Percentiles rank a stretch among this genome's conserved stretches.
phyloP scores from a whole-genome alignment of 2,329 filamentous ascomycete species.

The Fusarium longipes region DNA sequence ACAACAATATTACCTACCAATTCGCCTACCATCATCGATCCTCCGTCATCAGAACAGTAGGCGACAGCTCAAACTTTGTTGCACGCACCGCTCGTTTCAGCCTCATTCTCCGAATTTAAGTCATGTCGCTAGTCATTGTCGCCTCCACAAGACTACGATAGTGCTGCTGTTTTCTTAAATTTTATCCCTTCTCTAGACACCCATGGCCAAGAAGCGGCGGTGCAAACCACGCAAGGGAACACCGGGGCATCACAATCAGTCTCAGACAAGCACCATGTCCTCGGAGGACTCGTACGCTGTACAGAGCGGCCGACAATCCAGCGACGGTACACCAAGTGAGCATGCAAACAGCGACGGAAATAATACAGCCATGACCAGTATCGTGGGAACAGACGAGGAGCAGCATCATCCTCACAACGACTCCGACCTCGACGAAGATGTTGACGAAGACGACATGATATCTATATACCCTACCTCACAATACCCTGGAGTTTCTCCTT shows the following conservation, averaged over 20 bases:
- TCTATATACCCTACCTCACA: constrained; percentile 58
- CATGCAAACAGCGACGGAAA: constrained; percentile 49
- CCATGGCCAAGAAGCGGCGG: constrained; percentile 53
- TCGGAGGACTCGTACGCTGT: constrained; percentile 48
- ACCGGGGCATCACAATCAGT: constrained; percentile 39
- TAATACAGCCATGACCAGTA: constrained; percentile 54
- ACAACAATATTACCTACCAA: neutral
- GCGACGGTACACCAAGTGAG: constrained; percentile 50
- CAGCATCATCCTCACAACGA: constrained; percentile 43
- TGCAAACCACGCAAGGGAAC: constrained; percentile 46
- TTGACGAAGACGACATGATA: constrained; percentile 53
- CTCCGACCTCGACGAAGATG: constrained; percentile 44
- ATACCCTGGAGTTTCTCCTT: constrained; percentile 52
- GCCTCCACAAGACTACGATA: constrained; percentile 37
- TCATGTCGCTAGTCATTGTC: constrained; percentile 40
- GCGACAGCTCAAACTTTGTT: constrained; percentile 14
- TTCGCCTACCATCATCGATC: neutral
- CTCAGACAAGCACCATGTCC: constrained; percentile 48
- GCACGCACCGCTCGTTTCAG: constrained; percentile 35
- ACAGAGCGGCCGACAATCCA: constrained; percentile 49
- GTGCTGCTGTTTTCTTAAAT: constrained; percentile 2
- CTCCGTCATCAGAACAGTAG: constrained; percentile 11
- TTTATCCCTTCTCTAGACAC: constrained; percentile 24
- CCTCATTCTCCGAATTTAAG: constrained; percentile 27
- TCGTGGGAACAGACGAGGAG: constrained; percentile 51